phyloP scores from a whole-genome alignment of 257 asterid species.

The Striga asiatica region DNA sequence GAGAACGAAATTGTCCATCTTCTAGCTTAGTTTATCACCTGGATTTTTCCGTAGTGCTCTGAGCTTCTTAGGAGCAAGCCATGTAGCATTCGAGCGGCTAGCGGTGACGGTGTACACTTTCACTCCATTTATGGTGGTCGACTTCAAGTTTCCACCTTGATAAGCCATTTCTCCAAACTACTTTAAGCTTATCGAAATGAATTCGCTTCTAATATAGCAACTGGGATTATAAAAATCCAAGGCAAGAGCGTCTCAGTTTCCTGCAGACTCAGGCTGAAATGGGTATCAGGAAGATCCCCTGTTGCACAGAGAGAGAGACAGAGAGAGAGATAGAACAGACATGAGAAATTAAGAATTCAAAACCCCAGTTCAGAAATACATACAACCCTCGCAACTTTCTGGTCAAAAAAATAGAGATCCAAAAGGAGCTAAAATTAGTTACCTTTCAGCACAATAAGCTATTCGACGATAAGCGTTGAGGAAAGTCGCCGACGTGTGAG shows the following conservation, averaged over 20 bases:
- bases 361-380: not conserved
- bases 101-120: conserved; percentile 69
- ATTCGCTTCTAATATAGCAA: not conserved
- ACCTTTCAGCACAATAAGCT: not conserved
- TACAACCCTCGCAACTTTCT: not conserved
- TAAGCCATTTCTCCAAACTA: conserved; percentile 38
- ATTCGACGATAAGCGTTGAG: not conserved
- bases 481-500: not conserved
- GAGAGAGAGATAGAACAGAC: no score
- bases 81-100: conserved; percentile 54
- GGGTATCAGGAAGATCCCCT: no score
- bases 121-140: conserved; percentile 78
- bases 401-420: not conserved
- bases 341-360: no score
- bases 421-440: not conserved
- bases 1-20: not conserved
- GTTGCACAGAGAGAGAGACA: no score
- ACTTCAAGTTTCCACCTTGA: conserved; percentile 80
- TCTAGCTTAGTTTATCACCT: conserved; percentile 21
- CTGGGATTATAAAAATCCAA: not conserved
- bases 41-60: conserved; percentile 78
- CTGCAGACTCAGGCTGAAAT: no score
- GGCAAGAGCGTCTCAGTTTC: no score
- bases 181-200: conserved; percentile 3
- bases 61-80: conserved; percentile 82